phyloP scores from a whole-genome alignment of 148 eudicot species.

The Heliamphora exappendiculata region DNA sequence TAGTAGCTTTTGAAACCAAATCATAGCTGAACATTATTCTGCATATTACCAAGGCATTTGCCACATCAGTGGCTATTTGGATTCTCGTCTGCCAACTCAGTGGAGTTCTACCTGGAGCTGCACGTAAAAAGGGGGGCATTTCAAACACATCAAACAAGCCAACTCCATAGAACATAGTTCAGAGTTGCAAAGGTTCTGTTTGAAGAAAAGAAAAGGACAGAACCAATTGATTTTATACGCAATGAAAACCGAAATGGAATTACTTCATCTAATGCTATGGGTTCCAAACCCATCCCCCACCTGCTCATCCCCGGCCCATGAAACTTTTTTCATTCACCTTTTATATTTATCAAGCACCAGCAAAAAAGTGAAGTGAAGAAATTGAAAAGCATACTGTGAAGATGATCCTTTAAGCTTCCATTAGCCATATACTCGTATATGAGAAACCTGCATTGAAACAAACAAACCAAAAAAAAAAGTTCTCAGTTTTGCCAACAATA shows the following conservation, averaged over 20 bases:
- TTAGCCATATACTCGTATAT: constrained; percentile 84
- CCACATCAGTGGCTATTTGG: constrained; percentile 93
- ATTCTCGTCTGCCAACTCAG: constrained; percentile 86
- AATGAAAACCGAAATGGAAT: not conserved
- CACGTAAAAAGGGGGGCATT: constrained; percentile 15
- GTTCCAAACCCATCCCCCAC: not conserved
- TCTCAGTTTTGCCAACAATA: not conserved
- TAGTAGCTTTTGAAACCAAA: not conserved
- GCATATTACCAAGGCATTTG: constrained; percentile 84
- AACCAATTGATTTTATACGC: not conserved
- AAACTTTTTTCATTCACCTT: not conserved
- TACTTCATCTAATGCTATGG: not conserved
- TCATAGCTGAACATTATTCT: not conserved
- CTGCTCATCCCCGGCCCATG: too few relatives aligned
- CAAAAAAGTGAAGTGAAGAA: not conserved
- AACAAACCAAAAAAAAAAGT: not conserved
- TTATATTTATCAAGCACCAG: not conserved
- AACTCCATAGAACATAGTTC: not conserved
- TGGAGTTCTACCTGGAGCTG: constrained; percentile 60
- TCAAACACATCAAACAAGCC: not conserved
- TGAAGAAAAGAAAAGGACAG: constrained; percentile 1
- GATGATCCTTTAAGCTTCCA: constrained; percentile 96
- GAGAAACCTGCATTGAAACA: constrained; percentile 65
- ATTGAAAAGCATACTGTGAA: constrained; percentile 56
- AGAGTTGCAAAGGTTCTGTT: too few relatives aligned